Base-by-base conservation (phyloP, 2,329 filamentous ascomycete species). In the Cryphonectria radicalis region DNA sequence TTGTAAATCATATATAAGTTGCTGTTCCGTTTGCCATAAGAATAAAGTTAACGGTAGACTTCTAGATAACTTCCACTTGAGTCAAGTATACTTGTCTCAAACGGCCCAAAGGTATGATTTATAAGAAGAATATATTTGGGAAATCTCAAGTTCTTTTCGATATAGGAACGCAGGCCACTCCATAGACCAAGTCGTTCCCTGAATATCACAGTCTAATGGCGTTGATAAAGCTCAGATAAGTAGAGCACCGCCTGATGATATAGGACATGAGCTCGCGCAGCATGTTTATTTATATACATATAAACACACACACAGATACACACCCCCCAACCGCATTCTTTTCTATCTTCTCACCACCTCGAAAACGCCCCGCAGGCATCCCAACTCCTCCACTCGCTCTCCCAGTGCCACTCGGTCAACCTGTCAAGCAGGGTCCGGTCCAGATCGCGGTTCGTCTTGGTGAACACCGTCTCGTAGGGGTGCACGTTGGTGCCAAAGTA, bases 391-490 rank as follows among this genome's bases (percentile, higher is more conserved):
- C 72, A 75, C 13, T 63, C 70, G 4, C 69, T 65, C 1, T 67
- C 71, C 62, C 74, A 70, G 50, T 80, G 79, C 77, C 78, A 79
- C 59, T 75, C 73, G 13, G 77, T 78, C 66, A 81, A 68, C n/a
- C 74, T 72, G 4, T 72, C 60, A n/a, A 81, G 68, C 32, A 78
- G 66, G 8, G 63, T 66, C 3, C 76, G 75, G 68, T 81, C 78
- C 57, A 79, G 74, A 17, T 77, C 73, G 43, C 76, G 73, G 59
- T 79, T 78, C 7, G 78, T 76, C 74, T 81, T 80, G 63, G 77
- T 74, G 70, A 82, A 82, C 25, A 81, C 73, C 0, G 78, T 79
- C 76, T 81, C 80, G 74, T 80, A 81, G 0, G 80, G 80, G 63
- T 81, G 79, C 22, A 80, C 70, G 57, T 76, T 78, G 69, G 74